These are phyloP conservation scores for Penicillium antarcticum DNA, from an alignment of 495 filamentous ascomycete species.

Conservation along the genomic window DNA sequence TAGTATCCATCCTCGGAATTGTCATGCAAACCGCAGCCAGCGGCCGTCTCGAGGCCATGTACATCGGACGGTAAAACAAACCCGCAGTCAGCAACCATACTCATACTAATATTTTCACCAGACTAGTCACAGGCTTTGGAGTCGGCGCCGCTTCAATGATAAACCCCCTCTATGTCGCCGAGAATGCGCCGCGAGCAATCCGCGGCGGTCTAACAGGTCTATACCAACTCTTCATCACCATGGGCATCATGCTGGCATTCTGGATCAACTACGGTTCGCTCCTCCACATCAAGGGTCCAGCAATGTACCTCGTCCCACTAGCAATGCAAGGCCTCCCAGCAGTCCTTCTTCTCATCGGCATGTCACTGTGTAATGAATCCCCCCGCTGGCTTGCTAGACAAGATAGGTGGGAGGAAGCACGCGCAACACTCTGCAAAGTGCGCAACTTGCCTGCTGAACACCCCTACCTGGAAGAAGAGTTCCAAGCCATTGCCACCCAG, in stretches of 20 bases:
- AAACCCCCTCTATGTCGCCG: constrained; percentile 55
- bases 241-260: constrained; percentile 66
- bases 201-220: constrained; percentile 67
- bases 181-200: constrained; percentile 70
- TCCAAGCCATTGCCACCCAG: constrained; percentile 60
- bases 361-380: constrained; percentile 62
- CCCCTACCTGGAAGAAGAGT: constrained; percentile 62
- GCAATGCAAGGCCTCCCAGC: constrained; percentile 65
- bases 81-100: neutral
- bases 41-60: constrained; percentile 52
- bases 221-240: constrained; percentile 65
- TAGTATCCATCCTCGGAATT: constrained; percentile 48
- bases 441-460: constrained; percentile 53
- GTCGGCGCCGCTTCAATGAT: constrained; percentile 65
- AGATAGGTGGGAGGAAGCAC: constrained; percentile 68
- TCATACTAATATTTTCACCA: neutral
- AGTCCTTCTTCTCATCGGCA: constrained; percentile 54
- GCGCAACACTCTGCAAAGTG: constrained; percentile 50
- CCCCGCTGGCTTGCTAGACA: constrained; percentile 68
- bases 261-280: constrained; percentile 62
- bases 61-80: constrained; percentile 53
- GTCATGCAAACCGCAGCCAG: constrained; percentile 61
- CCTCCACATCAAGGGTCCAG: constrained; percentile 46
- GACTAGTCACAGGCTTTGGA: constrained; percentile 63
- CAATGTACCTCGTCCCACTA: constrained; percentile 66